These are phyloP conservation scores for Phytophthora agathidicida DNA, from an alignment of 352 stramenopile species.

Conservation along the genomic window DNA sequence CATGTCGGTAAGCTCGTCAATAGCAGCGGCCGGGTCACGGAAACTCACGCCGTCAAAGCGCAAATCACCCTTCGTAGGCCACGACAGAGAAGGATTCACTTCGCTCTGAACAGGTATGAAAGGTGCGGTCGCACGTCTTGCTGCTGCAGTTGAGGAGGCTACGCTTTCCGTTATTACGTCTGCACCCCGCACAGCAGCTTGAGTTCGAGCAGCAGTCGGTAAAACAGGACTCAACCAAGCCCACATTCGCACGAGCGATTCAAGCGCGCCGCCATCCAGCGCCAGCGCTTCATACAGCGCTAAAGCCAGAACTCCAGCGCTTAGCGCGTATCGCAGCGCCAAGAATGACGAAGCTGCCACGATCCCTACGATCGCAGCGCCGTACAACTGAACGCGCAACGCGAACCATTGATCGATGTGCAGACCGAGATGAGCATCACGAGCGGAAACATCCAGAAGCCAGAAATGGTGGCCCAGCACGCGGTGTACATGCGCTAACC, in stretches of 20 bases:
- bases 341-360: slow-evolving; percentile 50
- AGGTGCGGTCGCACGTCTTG: slow-evolving; percentile 17
- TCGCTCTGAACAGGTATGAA: slow-evolving; percentile 26
- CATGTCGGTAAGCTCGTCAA: slow-evolving; percentile 33
- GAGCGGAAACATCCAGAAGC: slow-evolving; percentile 65
- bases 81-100: slow-evolving; percentile 59
- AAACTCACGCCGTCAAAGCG: slow-evolving; percentile 92
- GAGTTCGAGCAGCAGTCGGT: slow-evolving; percentile 27
- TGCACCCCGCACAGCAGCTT: slow-evolving; percentile 26
- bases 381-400: slow-evolving; percentile 67
- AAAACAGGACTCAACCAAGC: slow-evolving; percentile 49
- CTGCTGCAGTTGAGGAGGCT: slow-evolving; percentile 26
- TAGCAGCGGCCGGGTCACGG: slow-evolving; percentile 68
- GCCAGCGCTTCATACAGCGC: slow-evolving; percentile 92
- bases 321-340: slow-evolving; percentile 45
- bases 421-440: slow-evolving; percentile 58
- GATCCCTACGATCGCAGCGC: slow-evolving; percentile 54
- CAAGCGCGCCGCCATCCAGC: slow-evolving; percentile 85
- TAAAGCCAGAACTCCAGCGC: slow-evolving; percentile 84
- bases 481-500: slow-evolving; percentile 55
- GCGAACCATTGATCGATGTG: slow-evolving; percentile 71
- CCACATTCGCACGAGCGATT: slow-evolving; percentile 90
- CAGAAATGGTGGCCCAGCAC: slow-evolving; percentile 67
- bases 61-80: slow-evolving; percentile 87
- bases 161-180: slow-evolving; percentile 34